A percentile compares a stretch with the other conserved stretches of the same genome.
Evolutionary conservation across 1,284 basidiomycete genomes (phyloP).

Genomic region (Sphaerobolus stellatus): DNA sequence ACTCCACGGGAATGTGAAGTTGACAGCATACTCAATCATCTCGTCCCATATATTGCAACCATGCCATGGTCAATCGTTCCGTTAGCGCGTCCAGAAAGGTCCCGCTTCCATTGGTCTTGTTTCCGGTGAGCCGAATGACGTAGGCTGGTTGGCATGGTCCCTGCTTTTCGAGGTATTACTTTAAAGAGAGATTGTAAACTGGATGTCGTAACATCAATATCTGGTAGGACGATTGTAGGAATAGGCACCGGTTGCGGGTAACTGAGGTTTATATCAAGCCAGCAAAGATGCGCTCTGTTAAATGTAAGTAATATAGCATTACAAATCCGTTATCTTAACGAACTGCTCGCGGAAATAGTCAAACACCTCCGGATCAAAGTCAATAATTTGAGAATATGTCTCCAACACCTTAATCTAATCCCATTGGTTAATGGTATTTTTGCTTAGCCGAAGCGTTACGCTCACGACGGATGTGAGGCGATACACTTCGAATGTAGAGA

Average conservation of each 20-base stretch:
- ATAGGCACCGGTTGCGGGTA: constrained; percentile 64
- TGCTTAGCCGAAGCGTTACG: constrained; percentile 1
- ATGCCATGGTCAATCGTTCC: constrained; percentile 59
- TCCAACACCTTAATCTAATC: constrained; percentile 54
- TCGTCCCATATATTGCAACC: constrained; percentile 55
- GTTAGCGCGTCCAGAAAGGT: constrained; percentile 42
- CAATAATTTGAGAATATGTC: constrained; percentile 72
- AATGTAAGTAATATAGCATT: background rate
- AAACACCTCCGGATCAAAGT: constrained; percentile 62
- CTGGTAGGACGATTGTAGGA: constrained; percentile 34
- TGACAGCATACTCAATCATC: constrained; percentile 58
- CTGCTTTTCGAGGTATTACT: too few relatives aligned
- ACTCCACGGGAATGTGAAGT: constrained; percentile 69
- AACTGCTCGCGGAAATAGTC: constrained; percentile 59
- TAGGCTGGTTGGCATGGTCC: constrained; percentile 15
- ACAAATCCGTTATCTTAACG: constrained; percentile 37
- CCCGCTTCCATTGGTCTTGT: constrained; percentile 41
- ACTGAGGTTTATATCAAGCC: constrained; percentile 64
- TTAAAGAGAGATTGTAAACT: background rate
- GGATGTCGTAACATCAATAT: background rate
- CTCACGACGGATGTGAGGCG: constrained; percentile 54
- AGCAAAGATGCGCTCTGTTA: constrained; percentile 57
- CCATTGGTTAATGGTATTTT: constrained; percentile 1
- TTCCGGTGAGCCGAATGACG: constrained; percentile 32
- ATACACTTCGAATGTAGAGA: constrained; percentile 49